These are phyloP conservation scores for Truncatella angustata DNA, from an alignment of 2,329 filamentous ascomycete genomes.

Conservation along the genomic window DNA sequence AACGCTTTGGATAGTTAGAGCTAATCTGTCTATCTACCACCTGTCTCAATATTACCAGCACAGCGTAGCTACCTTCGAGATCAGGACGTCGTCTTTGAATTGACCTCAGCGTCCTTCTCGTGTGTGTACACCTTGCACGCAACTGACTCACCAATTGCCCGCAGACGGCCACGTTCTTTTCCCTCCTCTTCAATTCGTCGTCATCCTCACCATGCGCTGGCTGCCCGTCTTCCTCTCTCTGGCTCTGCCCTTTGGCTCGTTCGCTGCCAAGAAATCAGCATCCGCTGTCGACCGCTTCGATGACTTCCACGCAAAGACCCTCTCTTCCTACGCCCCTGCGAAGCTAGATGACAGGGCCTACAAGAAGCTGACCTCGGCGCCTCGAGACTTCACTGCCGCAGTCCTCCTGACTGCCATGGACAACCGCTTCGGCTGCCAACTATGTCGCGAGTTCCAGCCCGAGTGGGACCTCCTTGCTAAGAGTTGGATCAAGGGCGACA, in stretches of 20 bases:
- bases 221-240: conserved; percentile 61
- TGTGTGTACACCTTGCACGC: conserved; percentile 5
- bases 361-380: conserved; percentile 69
- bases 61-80: neutral
- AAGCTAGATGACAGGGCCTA: conserved; percentile 78
- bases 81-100: neutral
- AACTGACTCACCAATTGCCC: conserved; percentile 8
- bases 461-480: conserved; percentile 87
- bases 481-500: conserved; percentile 86
- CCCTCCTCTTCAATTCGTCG: conserved; percentile 7
- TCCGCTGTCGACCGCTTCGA: conserved; percentile 62
- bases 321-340: conserved; percentile 59
- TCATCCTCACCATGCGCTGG: conserved; percentile 62
- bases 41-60: neutral
- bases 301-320: conserved; percentile 67
- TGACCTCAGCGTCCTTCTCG: neutral
- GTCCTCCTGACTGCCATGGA: conserved; percentile 88
- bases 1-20: neutral
- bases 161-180: conserved; percentile 3
- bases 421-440: conserved; percentile 74
- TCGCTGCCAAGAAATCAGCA: conserved; percentile 64
- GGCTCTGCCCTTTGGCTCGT: conserved; percentile 56
- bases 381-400: conserved; percentile 79
- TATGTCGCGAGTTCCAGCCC: conserved; percentile 89
- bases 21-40: too few species aligned